phyloP scores from a whole-genome alignment of 2,329 filamentous ascomycete species.

The Aspergillus sp. region DNA sequence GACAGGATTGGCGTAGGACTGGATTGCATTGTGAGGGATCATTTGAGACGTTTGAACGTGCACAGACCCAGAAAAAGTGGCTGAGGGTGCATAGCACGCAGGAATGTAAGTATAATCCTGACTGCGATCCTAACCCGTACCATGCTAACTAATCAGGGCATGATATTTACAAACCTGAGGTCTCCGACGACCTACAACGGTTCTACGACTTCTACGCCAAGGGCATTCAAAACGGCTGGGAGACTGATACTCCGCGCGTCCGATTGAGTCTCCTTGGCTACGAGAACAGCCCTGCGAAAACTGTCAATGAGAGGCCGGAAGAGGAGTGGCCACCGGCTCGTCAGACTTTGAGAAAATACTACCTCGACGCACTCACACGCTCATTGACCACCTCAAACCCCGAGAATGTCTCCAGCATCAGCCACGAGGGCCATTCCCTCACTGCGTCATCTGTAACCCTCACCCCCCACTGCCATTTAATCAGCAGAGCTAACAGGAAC shows the following conservation, averaged over 20 bases:
- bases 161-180: conserved; percentile 17
- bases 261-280: conserved; percentile 5
- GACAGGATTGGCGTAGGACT: not conserved
- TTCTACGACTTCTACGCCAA: conserved; percentile 12
- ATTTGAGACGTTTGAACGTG: conserved; percentile 11
- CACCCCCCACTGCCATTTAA: not conserved
- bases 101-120: conserved; percentile 10
- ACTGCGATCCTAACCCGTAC: not conserved
- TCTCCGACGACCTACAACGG: conserved; percentile 14
- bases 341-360: not conserved
- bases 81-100: conserved; percentile 17
- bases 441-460: conserved; percentile 1
- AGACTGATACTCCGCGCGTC: conserved; percentile 6
- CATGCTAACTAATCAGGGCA: conserved; percentile 8
- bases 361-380: not conserved
- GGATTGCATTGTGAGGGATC: conserved; percentile 17
- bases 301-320: conserved; percentile 2
- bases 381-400: not conserved
- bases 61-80: conserved; percentile 14
- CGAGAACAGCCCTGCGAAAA: conserved; percentile 1
- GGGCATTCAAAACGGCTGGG: conserved; percentile 6
- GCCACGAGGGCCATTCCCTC: conserved; percentile 3
- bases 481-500: not conserved
- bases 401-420: not conserved
- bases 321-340: conserved; percentile 1